Evolutionary conservation across 2,329 filamentous ascomycete species (phyloP).

Genomic region (Cordyceps fumosorosea): DNA sequence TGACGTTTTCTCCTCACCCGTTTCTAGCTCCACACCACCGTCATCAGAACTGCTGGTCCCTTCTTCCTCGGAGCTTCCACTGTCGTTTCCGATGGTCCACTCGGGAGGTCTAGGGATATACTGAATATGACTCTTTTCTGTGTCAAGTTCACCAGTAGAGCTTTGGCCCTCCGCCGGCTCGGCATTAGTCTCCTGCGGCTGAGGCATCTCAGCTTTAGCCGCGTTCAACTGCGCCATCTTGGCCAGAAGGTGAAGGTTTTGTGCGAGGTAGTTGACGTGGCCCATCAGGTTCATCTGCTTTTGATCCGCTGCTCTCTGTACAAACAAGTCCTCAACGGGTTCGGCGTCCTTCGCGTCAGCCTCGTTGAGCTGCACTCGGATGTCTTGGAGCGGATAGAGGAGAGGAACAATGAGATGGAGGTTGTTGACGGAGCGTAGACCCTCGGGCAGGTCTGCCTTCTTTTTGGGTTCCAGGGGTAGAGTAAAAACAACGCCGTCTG

Average conservation of each 20-base stretch:
- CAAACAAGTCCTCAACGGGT: constrained; percentile 59
- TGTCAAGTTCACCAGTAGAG: constrained; percentile 17
- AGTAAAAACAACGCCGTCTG: constrained; percentile 64
- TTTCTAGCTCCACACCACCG: constrained; percentile 35
- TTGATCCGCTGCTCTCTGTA: constrained; percentile 48
- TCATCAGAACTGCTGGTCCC: constrained; percentile 40
- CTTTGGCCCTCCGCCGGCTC: constrained; percentile 4
- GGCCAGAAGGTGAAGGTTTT: constrained; percentile 62
- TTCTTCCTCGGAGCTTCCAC: constrained; percentile 36
- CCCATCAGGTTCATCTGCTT: constrained; percentile 60
- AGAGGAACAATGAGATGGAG: constrained; percentile 63
- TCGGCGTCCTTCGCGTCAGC: constrained; percentile 54
- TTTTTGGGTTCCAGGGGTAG: constrained; percentile 63
- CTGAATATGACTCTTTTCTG: constrained; percentile 59
- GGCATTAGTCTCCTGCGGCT: constrained; percentile 13
- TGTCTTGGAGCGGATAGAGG: constrained; percentile 64
- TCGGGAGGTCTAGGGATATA: constrained; percentile 72
- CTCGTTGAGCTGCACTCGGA: constrained; percentile 59
- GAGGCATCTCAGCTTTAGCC: constrained; percentile 16
- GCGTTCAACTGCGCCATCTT: constrained; percentile 39
- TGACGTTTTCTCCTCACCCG: constrained; percentile 19
- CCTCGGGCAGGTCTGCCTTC: constrained; percentile 50
- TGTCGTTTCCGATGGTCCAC: constrained; percentile 49
- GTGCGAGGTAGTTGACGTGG: constrained; percentile 67
- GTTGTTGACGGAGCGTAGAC: constrained; percentile 55